These are phyloP conservation scores for Bremia lactucae DNA, from an alignment of 352 stramenopile species.

Conservation along the genomic window DNA sequence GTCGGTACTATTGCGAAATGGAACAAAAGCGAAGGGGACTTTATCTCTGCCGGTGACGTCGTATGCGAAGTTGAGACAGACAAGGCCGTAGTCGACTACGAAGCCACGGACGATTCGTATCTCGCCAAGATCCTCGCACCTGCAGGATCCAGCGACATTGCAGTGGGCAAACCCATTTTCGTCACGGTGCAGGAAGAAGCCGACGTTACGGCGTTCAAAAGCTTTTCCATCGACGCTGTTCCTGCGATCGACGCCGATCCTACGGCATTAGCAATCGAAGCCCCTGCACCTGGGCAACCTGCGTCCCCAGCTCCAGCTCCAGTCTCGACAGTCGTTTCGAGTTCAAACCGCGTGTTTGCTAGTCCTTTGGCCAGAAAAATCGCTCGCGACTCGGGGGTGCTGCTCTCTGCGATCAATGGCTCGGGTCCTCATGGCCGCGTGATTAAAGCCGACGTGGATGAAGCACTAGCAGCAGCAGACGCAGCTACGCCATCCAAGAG, in stretches of 20 bases:
- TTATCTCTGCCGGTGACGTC: conserved; percentile 86
- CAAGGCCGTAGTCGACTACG: conserved; percentile 97
- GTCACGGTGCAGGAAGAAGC: conserved; percentile 47
- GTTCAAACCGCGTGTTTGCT: conserved; percentile 83
- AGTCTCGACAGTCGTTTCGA: conserved; percentile 8
- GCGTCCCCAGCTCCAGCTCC: conserved; percentile 8
- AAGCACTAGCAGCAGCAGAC: conserved; percentile 74
- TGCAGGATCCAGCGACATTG: conserved; percentile 80
- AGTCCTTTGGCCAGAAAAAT: conserved; percentile 91
- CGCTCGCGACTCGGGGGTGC: conserved; percentile 63
- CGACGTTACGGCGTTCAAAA: conserved; percentile 43
- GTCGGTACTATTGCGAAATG: conserved; percentile 91
- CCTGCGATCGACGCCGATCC: conserved; percentile 17
- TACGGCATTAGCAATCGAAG: conserved; percentile 11
- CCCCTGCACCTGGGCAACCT: conserved; percentile 14
- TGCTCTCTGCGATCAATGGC: conserved; percentile 61
- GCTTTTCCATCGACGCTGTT: conserved; percentile 38
- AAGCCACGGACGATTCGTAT: conserved; percentile 92
- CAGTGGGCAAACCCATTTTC: conserved; percentile 62
- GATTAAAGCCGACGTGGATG: conserved; percentile 90
- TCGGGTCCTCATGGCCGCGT: conserved; percentile 86
- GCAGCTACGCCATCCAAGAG: conserved; percentile 15
- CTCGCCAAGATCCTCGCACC: conserved; percentile 92
- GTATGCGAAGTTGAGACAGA: conserved; percentile 96
- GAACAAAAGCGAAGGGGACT: conserved; percentile 88